Percentiles rank a stretch among this genome's conserved stretches.
Conservation (phyloP, 2,329 filamentous ascomycete genomes). For the Aspergillus vadensis region DNA sequence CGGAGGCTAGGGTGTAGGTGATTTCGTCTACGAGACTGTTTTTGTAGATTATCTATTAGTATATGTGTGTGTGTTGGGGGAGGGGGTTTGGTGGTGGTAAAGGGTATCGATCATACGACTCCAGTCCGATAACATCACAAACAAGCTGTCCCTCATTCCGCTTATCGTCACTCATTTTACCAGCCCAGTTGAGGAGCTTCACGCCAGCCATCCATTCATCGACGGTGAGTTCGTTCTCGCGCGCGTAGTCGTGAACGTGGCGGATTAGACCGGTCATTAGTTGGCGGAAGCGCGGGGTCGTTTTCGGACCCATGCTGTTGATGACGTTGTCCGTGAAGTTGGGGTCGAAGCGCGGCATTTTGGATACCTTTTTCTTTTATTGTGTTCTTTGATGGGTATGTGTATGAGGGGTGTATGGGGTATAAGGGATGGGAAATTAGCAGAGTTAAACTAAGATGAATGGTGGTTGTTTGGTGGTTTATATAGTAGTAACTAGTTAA, state of each 20-base stretch:
- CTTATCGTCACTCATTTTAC: constrained; percentile 63
- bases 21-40: constrained; percentile 73
- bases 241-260: constrained; percentile 62
- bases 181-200: constrained; percentile 62
- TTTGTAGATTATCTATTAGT: not conserved
- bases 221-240: constrained; percentile 60
- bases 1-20: constrained; percentile 65
- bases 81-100: too few relatives aligned
- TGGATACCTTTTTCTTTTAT: not conserved
- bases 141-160: constrained; percentile 66
- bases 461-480: not conserved
- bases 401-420: not conserved
- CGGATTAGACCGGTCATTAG: constrained; percentile 58
- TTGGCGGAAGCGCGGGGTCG: constrained; percentile 65
- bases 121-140: constrained; percentile 61
- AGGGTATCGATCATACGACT: constrained; percentile 45
- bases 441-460: too few relatives aligned
- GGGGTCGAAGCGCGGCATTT: constrained; percentile 45
- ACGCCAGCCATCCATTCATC: constrained; percentile 62
- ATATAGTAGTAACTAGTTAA: not conserved
- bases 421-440: not conserved
- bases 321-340: constrained; percentile 69
- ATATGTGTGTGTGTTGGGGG: not conserved
- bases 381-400: not conserved
- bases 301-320: constrained; percentile 71